These are phyloP conservation scores for Penicillium fimorum DNA, from an alignment of 495 filamentous ascomycete species.

Conservation along the genomic window DNA sequence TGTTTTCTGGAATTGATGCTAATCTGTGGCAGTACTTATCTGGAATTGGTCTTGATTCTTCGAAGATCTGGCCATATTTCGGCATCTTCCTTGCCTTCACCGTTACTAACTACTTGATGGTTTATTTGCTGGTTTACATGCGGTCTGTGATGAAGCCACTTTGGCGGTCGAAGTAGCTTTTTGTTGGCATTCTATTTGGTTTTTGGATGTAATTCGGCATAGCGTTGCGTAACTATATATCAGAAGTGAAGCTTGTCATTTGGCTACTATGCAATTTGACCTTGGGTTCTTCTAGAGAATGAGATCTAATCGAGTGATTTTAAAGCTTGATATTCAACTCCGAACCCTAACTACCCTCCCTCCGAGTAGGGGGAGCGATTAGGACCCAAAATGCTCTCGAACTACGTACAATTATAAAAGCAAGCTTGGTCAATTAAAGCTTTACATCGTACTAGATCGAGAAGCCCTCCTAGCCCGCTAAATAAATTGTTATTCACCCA, in stretches of 20 bases:
- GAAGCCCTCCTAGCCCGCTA: no score
- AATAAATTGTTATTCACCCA: no score
- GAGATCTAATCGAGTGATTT: no score
- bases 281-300: no score
- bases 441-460: no score
- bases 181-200: slow-evolving; percentile 34
- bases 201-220: slow-evolving; percentile 12
- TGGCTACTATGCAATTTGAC: background rate
- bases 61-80: slow-evolving; percentile 66
- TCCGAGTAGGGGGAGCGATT: no score
- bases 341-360: no score
- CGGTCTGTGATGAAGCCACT: slow-evolving; percentile 38
- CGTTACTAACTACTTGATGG: slow-evolving; percentile 66
- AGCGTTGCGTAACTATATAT: slow-evolving; percentile 9
- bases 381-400: no score
- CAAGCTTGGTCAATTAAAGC: no score
- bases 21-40: slow-evolving; percentile 53
- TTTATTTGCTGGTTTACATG: slow-evolving; percentile 54
- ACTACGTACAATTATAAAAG: no score
- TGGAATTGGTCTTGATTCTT: slow-evolving; percentile 58
- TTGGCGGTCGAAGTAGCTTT: slow-evolving; percentile 44
- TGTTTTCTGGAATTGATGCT: slow-evolving; percentile 3
- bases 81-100: slow-evolving; percentile 72
- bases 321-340: no score
- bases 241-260: slow-evolving; percentile 1